These are phyloP conservation scores for Beta corolliflora DNA, from an alignment of 179 eudicot genomes.

Conservation along the genomic window DNA sequence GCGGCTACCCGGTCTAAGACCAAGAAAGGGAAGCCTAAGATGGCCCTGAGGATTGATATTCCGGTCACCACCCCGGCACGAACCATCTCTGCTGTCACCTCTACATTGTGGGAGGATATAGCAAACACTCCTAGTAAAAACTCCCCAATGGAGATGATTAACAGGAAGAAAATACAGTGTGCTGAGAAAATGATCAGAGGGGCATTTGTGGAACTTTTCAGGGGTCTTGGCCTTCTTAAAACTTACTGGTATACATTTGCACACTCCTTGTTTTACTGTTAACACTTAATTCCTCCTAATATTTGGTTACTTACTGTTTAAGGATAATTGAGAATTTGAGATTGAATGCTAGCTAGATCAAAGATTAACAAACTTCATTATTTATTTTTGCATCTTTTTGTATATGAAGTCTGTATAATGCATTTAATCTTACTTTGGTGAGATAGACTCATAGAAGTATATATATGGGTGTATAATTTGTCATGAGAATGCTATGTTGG, in stretches of 20 bases:
- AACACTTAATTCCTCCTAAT: no score
- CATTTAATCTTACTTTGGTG: no score
- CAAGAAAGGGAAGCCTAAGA: conserved; percentile 69
- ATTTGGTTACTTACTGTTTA: no score
- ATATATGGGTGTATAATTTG: no score
- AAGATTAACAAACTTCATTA: no score
- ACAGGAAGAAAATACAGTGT: conserved; percentile 70
- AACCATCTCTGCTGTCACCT: conserved; percentile 69
- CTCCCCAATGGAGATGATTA: conserved; percentile 51
- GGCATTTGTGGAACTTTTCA: conserved; percentile 82
- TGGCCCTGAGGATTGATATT: conserved; percentile 66
- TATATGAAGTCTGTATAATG: no score
- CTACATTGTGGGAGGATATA: conserved; percentile 84
- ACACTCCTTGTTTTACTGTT: no score
- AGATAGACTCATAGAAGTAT: no score
- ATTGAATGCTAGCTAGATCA: no score
- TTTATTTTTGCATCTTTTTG: no score
- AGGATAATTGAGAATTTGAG: no score
- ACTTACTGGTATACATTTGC: conserved; percentile 63
- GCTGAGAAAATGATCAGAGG: conserved; percentile 88
- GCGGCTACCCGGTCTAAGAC: conserved; percentile 54
- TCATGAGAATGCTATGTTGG: no score
- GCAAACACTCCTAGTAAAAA: conserved; percentile 68
- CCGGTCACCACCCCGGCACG: conserved; percentile 57
- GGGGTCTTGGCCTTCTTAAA: conserved; percentile 78